Conservation (phyloP, 2,329 filamentous ascomycete species). For the Hymenoscyphus fraxineus region DNA sequence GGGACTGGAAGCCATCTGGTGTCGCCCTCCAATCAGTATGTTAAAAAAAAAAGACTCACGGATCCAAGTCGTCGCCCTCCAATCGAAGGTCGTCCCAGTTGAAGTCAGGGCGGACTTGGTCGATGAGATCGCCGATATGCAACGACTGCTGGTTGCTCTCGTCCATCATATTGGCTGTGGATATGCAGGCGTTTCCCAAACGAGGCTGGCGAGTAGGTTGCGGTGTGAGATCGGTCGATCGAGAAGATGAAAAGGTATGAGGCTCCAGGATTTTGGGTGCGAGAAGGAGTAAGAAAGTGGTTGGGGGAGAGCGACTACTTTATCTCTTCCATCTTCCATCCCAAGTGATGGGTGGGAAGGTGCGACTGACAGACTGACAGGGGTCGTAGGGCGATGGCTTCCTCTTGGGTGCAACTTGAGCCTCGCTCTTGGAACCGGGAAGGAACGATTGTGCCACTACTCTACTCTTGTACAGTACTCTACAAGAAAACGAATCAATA, state of each 20-base stretch:
- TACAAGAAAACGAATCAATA: no score
- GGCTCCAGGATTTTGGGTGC: not conserved
- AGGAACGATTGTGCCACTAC: no score
- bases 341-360: not conserved
- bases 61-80: not conserved
- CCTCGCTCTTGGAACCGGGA: not conserved
- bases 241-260: not conserved
- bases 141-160: not conserved
- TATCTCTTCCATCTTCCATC: not conserved
- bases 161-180: not conserved
- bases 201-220: not conserved
- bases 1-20: no score
- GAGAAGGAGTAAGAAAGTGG: not conserved
- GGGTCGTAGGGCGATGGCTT: not conserved
- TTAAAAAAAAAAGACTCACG: not conserved
- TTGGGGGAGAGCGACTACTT: not conserved
- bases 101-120: not conserved
- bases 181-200: not conserved
- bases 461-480: no score
- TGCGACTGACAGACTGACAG: not conserved
- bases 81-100: not conserved
- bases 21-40: conserved; percentile 3
- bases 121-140: not conserved
- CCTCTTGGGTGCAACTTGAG: not conserved
- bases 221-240: not conserved